These are phyloP conservation scores for Raphanus raphanistrum DNA, from an alignment of 345 rosid genomes.

Conservation along the genomic window DNA sequence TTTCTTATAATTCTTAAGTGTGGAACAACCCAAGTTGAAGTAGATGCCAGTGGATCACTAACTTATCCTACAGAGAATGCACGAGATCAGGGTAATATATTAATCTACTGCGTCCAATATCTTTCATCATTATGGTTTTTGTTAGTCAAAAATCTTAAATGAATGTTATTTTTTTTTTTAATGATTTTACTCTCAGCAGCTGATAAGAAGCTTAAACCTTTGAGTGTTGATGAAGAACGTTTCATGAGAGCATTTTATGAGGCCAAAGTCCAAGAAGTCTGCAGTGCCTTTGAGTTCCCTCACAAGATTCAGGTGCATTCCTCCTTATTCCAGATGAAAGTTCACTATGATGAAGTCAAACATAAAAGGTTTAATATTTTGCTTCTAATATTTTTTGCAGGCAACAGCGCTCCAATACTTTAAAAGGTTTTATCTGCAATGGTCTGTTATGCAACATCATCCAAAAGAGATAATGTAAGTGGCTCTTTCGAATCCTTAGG, in stretches of 20 bases:
- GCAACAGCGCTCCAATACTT: constrained; percentile 94
- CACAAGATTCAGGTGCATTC: constrained; percentile 84
- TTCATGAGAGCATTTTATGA: constrained; percentile 89
- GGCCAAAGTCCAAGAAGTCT: constrained; percentile 90
- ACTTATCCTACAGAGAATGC: constrained; percentile 66
- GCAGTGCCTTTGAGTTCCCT: constrained; percentile 92
- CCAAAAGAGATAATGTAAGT: constrained; percentile 87
- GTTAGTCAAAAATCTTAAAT: background rate
- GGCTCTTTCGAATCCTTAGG: constrained; percentile 32
- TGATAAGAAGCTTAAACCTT: constrained; percentile 74
- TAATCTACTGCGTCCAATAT: background rate
- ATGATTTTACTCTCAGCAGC: constrained; percentile 36
- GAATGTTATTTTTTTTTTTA: background rate
- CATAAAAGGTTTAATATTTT: no score
- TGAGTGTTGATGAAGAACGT: constrained; percentile 83
- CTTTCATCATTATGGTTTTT: constrained; percentile 1
- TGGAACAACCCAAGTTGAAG: constrained; percentile 87
- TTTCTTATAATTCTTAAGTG: constrained; percentile 41
- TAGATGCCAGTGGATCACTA: constrained; percentile 76
- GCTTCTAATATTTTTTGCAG: constrained; percentile 46
- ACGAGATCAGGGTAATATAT: constrained; percentile 50
- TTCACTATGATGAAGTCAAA: background rate
- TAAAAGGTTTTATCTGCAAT: constrained; percentile 92
- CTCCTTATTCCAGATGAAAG: background rate
- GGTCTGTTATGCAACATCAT: constrained; percentile 99